Percentiles rank a stretch among this genome's conserved stretches.
Conservation (phyloP, 202 grass and related monocot genomes). For the Schoenoplectus triqueter region DNA sequence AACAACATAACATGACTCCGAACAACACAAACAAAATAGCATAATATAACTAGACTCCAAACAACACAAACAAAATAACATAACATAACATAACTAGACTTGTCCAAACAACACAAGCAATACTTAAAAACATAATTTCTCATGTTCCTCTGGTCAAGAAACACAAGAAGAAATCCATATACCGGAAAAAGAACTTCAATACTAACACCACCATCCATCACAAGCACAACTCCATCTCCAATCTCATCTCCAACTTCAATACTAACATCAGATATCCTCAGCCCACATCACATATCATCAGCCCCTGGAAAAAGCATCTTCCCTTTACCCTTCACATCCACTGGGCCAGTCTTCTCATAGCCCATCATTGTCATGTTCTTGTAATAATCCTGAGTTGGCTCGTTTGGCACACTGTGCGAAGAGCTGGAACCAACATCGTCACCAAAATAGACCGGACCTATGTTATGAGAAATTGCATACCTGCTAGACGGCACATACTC, state of each 20-base stretch:
- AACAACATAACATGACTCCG: background rate
- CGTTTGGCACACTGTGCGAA: background rate
- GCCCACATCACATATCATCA: background rate
- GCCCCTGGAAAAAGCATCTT: slow-evolving; percentile 14
- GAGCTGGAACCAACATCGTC: slow-evolving; percentile 21
- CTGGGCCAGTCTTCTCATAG: background rate
- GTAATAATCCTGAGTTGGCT: background rate
- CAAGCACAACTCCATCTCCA: background rate
- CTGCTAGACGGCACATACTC: background rate
- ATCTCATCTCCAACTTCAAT: background rate
- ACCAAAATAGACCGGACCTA: slow-evolving; percentile 31
- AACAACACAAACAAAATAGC: background rate
- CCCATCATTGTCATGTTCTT: background rate
- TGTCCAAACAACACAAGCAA: background rate
- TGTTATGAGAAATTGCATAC: background rate
- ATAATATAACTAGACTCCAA: background rate
- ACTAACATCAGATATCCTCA: background rate
- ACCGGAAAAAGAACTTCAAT: background rate
- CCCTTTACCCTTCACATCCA: slow-evolving; percentile 31
- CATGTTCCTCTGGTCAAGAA: slow-evolving; percentile 3
- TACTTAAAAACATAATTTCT: background rate
- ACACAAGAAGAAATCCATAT: slow-evolving; percentile 9
- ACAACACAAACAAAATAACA: background rate
- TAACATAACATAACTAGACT: background rate
- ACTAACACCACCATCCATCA: background rate